Evolutionary conservation across 2,329 filamentous ascomycete genomes (phyloP).

Genomic region (Cladosporium austrohemisphaericum): DNA sequence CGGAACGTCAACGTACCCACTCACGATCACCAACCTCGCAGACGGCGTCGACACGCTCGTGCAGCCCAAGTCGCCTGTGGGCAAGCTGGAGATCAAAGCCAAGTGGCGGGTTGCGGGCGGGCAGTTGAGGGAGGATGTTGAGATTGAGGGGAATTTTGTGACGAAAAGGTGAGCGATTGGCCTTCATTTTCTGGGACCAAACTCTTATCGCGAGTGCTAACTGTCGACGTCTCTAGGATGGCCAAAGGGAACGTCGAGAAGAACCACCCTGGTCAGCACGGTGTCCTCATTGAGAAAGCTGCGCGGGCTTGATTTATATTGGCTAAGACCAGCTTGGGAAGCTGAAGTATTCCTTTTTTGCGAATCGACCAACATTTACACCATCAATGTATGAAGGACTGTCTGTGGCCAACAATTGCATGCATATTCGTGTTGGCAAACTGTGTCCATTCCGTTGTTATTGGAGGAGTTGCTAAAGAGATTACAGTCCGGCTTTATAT

Average conservation of each 20-base stretch:
- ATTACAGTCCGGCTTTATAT: no score
- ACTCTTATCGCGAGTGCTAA: not conserved
- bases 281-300: constrained; percentile 31
- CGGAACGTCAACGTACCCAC: constrained; percentile 40
- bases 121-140: constrained; percentile 35
- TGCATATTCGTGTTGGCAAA: no score
- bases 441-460: no score
- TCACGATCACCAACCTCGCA: constrained; percentile 37
- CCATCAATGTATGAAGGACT: no score
- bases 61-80: constrained; percentile 38
- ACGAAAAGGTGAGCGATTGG: constrained; percentile 37
- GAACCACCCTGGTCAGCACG: constrained; percentile 38
- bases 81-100: constrained; percentile 36
- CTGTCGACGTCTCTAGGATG: constrained; percentile 21
- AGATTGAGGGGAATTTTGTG: constrained; percentile 42
- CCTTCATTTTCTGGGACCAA: not conserved
- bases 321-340: no score
- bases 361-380: no score
- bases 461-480: no score
- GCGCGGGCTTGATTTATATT: not conserved
- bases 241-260: constrained; percentile 40
- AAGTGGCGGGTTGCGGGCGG: constrained; percentile 36
- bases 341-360: no score
- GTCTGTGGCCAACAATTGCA: no score
- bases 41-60: constrained; percentile 37